Base-by-base conservation (phyloP, 1,284 basidiomycete species). In the Filobasidium uniguttulatum region DNA sequence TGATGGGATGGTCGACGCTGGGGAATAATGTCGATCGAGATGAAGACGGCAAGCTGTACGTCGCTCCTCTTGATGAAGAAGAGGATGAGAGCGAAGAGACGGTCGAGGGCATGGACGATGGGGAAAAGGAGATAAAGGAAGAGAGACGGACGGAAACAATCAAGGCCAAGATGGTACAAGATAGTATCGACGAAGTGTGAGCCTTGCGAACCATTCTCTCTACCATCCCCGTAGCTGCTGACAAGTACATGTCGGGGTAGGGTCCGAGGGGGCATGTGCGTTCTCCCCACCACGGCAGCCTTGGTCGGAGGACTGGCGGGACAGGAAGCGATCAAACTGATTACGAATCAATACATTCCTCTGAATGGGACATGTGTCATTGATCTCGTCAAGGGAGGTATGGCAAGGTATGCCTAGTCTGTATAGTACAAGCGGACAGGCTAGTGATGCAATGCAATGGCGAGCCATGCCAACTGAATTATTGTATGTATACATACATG, bases 241-340 rank as follows among this genome's bases (percentile, higher is more conserved):
- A n/a, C n/a, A n/a, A n/a, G n/a, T n/a, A 19, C 8, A 38, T 19
- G 19, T 14, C 20, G 3, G 8, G n/a, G 31, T 56, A 61, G 67
- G n/a, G 79, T 75, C 4, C 81, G 91, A 15, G 77, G 88, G 1
- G 88, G 86, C 1, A 82, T 79, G 2, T 80, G 85, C 1, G 87
- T 93, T 58, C 70, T 97, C 1, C 90, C 93, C 0, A 91, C 89
- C 56, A 91, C 83, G 0, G 86, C 94, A 0, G 90, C 90, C 0
- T 80, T 98, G 62, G 71, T 97, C 2, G 94, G 94, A 14, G 94
- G 93, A 0, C 68, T 98, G 17, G 84, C 91, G 23, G 89, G 89
- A n/a, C 94, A 98, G 61, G 94, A 98, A 68, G 81, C 82, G 6
- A 97, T 98, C 77, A 98, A 99, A 75, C 76, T 97, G 68, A 83